A percentile compares a stretch with the other conserved stretches of the same genome.
Evolutionary conservation across 2,329 filamentous ascomycete species (phyloP).

Genomic region (Rutstroemia sp.): DNA sequence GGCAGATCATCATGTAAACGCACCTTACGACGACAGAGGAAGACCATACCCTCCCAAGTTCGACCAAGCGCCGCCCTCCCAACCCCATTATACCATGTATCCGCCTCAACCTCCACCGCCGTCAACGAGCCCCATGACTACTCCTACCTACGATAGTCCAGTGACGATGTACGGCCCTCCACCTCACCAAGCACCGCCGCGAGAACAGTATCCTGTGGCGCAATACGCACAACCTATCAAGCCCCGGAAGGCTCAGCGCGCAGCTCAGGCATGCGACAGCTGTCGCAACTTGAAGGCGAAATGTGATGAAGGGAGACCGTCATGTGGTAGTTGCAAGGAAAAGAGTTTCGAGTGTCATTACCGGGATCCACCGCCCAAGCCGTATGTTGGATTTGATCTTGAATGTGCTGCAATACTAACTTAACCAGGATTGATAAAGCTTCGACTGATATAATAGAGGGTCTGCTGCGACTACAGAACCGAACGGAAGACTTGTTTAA

Average conservation of each 20-base stretch:
- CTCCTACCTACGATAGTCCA: conserved; percentile 8
- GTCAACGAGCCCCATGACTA: conserved; percentile 25
- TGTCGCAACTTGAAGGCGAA: conserved; percentile 85
- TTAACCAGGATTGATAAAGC: conserved; percentile 44
- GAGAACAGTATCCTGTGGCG: conserved; percentile 17
- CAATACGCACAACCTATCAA: conserved; percentile 3
- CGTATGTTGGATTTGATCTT: conserved; percentile 53
- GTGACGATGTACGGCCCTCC: conserved; percentile 15
- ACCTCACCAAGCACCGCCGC: conserved; percentile 10
- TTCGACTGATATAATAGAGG: conserved; percentile 51
- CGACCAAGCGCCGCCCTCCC: conserved; percentile 18
- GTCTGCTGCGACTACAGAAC: conserved; percentile 23
- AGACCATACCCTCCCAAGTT: conserved; percentile 15
- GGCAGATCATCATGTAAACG: conserved; percentile 22
- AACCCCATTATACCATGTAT: conserved; percentile 14
- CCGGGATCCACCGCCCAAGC: conserved; percentile 82
- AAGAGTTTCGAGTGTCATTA: conserved; percentile 81
- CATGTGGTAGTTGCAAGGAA: conserved; percentile 81
- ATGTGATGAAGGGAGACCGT: conserved; percentile 73
- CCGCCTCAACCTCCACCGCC: conserved; percentile 17
- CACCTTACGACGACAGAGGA: conserved; percentile 20
- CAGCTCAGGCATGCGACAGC: conserved; percentile 73
- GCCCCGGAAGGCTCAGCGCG: conserved; percentile 25
- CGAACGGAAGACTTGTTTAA: neutral
- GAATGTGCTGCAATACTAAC: conserved; percentile 15